Evolutionary conservation across 768 basidiomycete genomes (phyloP).

Genomic region (Phanerochaete sordida): DNA sequence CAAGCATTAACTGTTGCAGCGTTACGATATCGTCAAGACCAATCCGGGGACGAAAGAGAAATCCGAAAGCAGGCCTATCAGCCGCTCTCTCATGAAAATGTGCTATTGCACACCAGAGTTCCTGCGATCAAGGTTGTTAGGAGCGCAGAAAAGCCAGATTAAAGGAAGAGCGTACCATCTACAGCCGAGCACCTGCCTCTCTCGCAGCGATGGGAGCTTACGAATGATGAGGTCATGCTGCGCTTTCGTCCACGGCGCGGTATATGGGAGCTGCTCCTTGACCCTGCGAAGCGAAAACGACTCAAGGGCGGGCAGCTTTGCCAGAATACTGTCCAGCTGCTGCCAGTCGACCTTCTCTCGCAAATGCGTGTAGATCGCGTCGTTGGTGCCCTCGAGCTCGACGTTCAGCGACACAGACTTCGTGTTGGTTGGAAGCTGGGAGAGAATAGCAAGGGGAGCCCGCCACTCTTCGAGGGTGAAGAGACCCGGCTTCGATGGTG

Average conservation of each 20-base stretch:
- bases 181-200: not conserved
- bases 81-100: not conserved
- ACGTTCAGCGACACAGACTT: not conserved
- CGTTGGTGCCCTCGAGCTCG: not conserved
- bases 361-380: not conserved
- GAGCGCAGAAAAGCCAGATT: not conserved
- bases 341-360: not conserved
- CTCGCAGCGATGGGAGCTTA: not conserved
- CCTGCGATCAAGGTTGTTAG: not conserved
- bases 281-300: not conserved
- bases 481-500: not conserved
- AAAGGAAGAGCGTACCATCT: not conserved
- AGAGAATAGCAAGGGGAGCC: not conserved
- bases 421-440: not conserved
- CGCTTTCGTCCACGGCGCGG: not conserved
- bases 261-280: not conserved
- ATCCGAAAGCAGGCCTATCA: not conserved
- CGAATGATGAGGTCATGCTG: not conserved
- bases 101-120: not conserved
- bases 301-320: not conserved
- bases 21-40: not conserved
- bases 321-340: not conserved
- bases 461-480: constrained; percentile 6
- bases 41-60: not conserved
- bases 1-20: not conserved